Conservation (phyloP, 2,329 filamentous ascomycete genomes). For the Penicillium sclerotigenum region DNA sequence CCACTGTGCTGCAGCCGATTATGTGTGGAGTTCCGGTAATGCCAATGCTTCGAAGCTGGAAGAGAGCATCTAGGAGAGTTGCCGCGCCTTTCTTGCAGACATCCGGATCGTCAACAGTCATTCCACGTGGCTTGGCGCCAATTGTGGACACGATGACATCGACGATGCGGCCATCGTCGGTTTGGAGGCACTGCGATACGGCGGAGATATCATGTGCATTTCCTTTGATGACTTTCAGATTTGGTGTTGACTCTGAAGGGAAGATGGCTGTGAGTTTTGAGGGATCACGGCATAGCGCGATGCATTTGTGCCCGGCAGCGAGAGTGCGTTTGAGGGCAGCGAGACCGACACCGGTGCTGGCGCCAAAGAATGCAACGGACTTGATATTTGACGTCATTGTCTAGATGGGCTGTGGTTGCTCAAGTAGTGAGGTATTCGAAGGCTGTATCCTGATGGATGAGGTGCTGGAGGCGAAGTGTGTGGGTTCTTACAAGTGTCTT, state of each 20-base stretch:
- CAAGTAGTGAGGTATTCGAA: not conserved
- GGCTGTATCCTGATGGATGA: not conserved
- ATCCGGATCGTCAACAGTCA: constrained; percentile 34
- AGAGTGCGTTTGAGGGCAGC: constrained; percentile 46
- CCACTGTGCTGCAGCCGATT: constrained; percentile 35
- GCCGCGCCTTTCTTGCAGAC: constrained; percentile 34
- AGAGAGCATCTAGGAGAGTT: constrained; percentile 25
- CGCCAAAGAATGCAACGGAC: constrained; percentile 51
- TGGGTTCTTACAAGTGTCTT: not conserved
- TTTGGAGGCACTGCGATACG: constrained; percentile 39
- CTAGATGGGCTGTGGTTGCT: not conserved
- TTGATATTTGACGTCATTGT: constrained; percentile 14
- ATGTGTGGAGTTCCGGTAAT: constrained; percentile 26
- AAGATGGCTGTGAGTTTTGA: constrained; percentile 49
- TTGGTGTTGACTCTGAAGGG: constrained; percentile 28
- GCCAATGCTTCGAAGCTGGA: constrained; percentile 16
- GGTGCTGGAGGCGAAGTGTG: not conserved
- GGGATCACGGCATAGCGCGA: constrained; percentile 50
- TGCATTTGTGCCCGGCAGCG: constrained; percentile 44
- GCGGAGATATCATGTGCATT: constrained; percentile 43
- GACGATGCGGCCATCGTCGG: constrained; percentile 28
- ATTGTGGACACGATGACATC: constrained; percentile 50
- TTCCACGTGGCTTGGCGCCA: constrained; percentile 36
- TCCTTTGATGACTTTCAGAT: constrained; percentile 51
- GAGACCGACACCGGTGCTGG: constrained; percentile 50